A percentile compares a stretch with the other conserved stretches of the same genome.
These are phyloP conservation scores for Cicer yamashitae DNA, from an alignment of 306 rosid genomes.

Conservation along the genomic window DNA sequence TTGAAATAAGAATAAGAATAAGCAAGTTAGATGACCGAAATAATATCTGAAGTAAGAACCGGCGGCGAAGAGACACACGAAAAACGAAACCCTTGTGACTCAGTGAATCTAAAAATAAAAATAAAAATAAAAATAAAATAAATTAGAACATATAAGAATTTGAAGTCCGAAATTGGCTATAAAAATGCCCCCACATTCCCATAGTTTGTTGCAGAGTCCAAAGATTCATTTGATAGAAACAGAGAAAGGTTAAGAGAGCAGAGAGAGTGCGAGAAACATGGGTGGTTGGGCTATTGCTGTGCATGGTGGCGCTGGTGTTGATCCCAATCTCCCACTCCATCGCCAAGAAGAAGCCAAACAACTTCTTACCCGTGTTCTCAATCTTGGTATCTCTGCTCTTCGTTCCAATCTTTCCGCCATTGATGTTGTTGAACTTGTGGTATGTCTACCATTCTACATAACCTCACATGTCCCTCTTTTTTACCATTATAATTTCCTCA, in stretches of 20 bases:
- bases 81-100: not conserved
- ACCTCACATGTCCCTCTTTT: too few species aligned
- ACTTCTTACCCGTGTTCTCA: conserved; percentile 83
- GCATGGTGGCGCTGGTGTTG: conserved; percentile 97
- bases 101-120: not conserved
- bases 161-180: conserved; percentile 50
- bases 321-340: conserved; percentile 78
- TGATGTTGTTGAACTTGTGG: conserved; percentile 93
- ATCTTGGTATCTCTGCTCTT: conserved; percentile 82
- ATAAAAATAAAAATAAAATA: not conserved
- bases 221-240: not conserved
- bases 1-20: too few species aligned
- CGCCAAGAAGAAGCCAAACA: conserved; percentile 87
- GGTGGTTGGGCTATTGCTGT: conserved; percentile 91
- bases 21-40: too few species aligned
- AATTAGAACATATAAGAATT: conserved; percentile 13
- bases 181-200: not conserved
- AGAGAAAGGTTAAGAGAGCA: not conserved
- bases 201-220: not conserved
- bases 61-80: not conserved
- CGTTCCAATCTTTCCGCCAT: conserved; percentile 70
- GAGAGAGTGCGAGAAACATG: conserved; percentile 38
- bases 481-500: too few species aligned
- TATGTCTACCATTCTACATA: conserved; percentile 40
- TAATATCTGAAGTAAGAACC: too few species aligned